Evolutionary conservation across 108 stramenopile genomes (phyloP).

Genomic region (Parietichytrium sp.): DNA sequence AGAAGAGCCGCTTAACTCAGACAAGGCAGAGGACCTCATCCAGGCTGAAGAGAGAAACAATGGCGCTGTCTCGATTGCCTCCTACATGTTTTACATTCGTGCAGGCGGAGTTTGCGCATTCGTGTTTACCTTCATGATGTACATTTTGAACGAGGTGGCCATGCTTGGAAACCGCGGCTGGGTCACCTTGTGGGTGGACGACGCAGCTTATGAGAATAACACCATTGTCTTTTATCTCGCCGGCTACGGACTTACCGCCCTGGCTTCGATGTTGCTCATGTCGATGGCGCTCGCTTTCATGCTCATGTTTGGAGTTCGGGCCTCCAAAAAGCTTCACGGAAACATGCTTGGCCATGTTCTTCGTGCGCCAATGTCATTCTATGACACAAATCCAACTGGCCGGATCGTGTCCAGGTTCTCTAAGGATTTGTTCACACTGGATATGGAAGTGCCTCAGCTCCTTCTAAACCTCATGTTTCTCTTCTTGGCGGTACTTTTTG

Average conservation of each 20-base stretch:
- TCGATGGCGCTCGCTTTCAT: conserved; percentile 46
- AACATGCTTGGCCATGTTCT: conserved; percentile 74
- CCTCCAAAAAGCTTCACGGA: conserved; percentile 69
- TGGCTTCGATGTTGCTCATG: neutral
- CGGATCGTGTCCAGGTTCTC: conserved; percentile 78
- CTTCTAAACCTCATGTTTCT: conserved; percentile 65
- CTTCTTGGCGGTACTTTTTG: neutral
- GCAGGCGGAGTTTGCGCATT: too few species aligned
- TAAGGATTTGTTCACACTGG: conserved; percentile 75
- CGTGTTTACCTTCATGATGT: too few species aligned
- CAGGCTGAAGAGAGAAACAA: neutral
- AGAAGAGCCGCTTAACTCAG: too few species aligned
- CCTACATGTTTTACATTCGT: neutral
- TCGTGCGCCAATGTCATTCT: conserved; percentile 78
- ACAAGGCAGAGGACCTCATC: neutral
- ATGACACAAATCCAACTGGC: conserved; percentile 87
- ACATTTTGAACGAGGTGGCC: neutral
- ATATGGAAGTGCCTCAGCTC: conserved; percentile 75
- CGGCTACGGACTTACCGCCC: neutral
- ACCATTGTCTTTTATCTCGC: neutral
- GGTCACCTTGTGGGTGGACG: neutral
- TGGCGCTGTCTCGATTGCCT: neutral
- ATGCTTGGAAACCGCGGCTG: neutral
- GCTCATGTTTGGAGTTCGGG: conserved; percentile 49
- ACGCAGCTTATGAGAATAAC: neutral